These are phyloP conservation scores for Curvularia sp. DNA, from an alignment of 2,329 filamentous ascomycete genomes.

Conservation along the genomic window DNA sequence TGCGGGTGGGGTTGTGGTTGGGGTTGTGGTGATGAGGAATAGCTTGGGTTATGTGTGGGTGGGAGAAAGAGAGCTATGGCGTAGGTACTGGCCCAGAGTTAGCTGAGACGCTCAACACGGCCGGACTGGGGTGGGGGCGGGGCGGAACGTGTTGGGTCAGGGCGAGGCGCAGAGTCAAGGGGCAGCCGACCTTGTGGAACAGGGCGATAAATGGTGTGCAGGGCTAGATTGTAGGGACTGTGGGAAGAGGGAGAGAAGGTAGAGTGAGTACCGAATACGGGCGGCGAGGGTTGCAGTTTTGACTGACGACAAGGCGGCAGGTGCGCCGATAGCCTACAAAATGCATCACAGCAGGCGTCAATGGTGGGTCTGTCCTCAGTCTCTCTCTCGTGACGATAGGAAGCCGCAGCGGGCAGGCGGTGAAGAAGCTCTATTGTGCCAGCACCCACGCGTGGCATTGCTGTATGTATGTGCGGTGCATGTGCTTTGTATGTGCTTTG, in stretches of 20 bases:
- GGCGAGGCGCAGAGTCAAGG: slow-evolving; percentile 18
- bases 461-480: not conserved
- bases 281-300: slow-evolving; percentile 11
- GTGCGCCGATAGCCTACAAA: slow-evolving; percentile 17
- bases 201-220: slow-evolving; percentile 20
- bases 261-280: slow-evolving; percentile 1
- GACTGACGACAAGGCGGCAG: slow-evolving; percentile 15
- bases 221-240: not conserved
- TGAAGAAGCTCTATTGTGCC: slow-evolving; percentile 20
- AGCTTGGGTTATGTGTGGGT: not conserved
- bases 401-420: slow-evolving; percentile 17
- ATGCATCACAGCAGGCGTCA: slow-evolving; percentile 14
- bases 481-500: not conserved
- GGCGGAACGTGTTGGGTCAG: slow-evolving; percentile 25
- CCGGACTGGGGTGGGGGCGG: slow-evolving; percentile 20
- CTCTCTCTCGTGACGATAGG: slow-evolving; percentile 1
- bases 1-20: slow-evolving; percentile 6
- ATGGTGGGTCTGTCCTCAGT: slow-evolving; percentile 16
- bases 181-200: slow-evolving; percentile 19
- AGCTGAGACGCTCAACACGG: slow-evolving; percentile 10
- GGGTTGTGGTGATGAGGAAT: slow-evolving; percentile 23
- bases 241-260: slow-evolving; percentile 5
- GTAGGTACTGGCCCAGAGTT: slow-evolving; percentile 22
- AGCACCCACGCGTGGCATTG: not conserved
- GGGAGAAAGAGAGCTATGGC: slow-evolving; percentile 21